Percentiles rank a stretch among this genome's conserved stretches.
Conservation (phyloP, 176 grass and related monocot species). For the Microstegium vimineum region DNA sequence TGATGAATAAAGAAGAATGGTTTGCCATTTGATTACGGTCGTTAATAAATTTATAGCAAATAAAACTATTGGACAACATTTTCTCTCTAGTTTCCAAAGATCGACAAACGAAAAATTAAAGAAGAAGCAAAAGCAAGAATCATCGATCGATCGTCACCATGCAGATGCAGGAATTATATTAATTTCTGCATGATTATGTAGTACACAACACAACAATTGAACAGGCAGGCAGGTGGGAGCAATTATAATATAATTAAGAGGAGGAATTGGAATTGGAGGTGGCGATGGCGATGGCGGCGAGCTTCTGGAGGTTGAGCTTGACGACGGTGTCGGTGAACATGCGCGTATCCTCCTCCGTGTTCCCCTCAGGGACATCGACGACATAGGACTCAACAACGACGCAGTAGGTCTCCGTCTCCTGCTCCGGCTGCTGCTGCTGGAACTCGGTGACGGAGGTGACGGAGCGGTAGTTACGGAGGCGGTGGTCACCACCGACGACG, state of each 20-base stretch:
- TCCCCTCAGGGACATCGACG: constrained; percentile 86
- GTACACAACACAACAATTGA: too few relatives aligned
- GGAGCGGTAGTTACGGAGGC: constrained; percentile 89
- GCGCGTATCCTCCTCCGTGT: constrained; percentile 81
- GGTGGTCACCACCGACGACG: constrained; percentile 88
- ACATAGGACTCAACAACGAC: constrained; percentile 91
- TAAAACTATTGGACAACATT: neutral
- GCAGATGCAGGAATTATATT: too few relatives aligned
- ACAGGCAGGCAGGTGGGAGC: too few relatives aligned
- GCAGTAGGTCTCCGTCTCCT: constrained; percentile 26
- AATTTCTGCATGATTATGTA: neutral
- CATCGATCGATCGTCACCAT: neutral
- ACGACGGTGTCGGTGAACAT: constrained; percentile 96
- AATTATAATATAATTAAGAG: too few relatives aligned
- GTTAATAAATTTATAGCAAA: neutral
- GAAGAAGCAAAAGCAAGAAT: neutral
- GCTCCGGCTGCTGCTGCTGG: neutral
- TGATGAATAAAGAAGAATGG: neutral
- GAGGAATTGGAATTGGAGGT: too few relatives aligned
- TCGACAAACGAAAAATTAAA: neutral
- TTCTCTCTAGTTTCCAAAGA: neutral
- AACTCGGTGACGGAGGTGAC: constrained; percentile 96
- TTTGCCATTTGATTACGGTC: neutral
- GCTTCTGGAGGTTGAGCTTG: constrained; percentile 94
- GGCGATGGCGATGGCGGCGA: constrained; percentile 58